Base-by-base conservation (phyloP, 2,329 filamentous ascomycete species). In the Whalleya microplaca region DNA sequence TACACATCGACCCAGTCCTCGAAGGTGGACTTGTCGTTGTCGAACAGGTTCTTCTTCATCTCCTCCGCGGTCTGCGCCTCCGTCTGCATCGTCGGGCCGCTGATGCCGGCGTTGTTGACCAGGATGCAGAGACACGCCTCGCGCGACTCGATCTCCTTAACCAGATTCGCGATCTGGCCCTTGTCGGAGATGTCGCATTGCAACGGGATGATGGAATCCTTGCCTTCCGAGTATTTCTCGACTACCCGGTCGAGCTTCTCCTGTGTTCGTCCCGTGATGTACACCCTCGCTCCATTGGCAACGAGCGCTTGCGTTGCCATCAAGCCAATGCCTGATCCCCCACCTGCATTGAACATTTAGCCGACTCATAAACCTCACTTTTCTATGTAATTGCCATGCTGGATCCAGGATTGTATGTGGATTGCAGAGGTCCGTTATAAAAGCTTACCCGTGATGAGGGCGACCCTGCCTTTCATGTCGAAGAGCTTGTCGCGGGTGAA, bases 1-100 rank as follows among this genome's bases (percentile, higher is more conserved):
- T 89, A 93, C 0, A 85, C 84, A 41, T 82, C 74, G n/a, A 80
- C 81, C 91, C 90, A 95, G 65, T 88, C 84, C 32, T 90, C 84
- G 54, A 90, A 79, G 0, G 76, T 84, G 2, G 74, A 70, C 1
- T 72, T 66, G 53, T 87, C 80, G 42, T 82, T 79, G 48, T 92
- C 84, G 75, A 92, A 95, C 23, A 90, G 77, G 70, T 86, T 85
- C 53, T 83, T 68, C 59, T 80, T 83, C 56, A 87, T 76, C 51
- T 80, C 78, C 1, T 70, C 66, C 0, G 80, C 78, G 0, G 81
- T 79, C 42, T 79, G 78, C 23, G 77, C 76, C 61, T 85, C 81
- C 52, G 83, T 84, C 16, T 81, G 75, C n/a, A 83, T 75, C 14
- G 82, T 70, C 4, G 63, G 73, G 74, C 83, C 85, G 60, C 84